Base-by-base conservation (phyloP, 164 flowering plant genomes). In the Chloranthus sessilifolius region DNA sequence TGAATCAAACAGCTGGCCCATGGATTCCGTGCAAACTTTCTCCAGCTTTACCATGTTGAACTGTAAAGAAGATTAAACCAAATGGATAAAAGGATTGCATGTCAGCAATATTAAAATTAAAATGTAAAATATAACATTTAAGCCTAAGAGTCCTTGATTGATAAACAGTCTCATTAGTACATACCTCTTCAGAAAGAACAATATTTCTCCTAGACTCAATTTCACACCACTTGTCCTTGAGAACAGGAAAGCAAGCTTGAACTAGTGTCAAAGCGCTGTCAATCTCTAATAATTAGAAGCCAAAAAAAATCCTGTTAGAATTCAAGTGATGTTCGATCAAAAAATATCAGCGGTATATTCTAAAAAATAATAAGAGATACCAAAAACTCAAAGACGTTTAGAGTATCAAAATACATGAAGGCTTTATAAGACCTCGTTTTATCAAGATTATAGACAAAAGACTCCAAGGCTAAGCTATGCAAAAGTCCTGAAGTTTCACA, bases 181-280 rank as follows among this genome's bases (percentile, higher is more conserved):
- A 40, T 28, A 84, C 88, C 95, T 79, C 79, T 40, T 72, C 67
- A 34, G 44, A 38, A 19, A 58, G 57, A 31, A 55, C 9, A 55
- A 35, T 4, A 47, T 48, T 61, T 35, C 58, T 72, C 4, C 42
- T 41, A 48, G 67, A 55, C 50, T 73, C 83, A 40, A 73, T 35
- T 16, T 11, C 58, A 41, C 55, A 56, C 85, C 89, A 85, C 59
- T 72, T 77, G 24, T 34, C 37, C 68, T 66, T 73, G 30, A 91
- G 69, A 59, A 76, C 62, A 15, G 81, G 75, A 63, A 75, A 67
- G 59, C 74, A 75, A 47, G 60, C 59, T 64, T 72, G 76, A 65
- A 76, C 74, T 28, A 82, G 45, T 0, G 33, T 49, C 2, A 47
- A 45, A 56, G 76, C 64, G 19, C 48, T 62, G 33, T 39, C 58